phyloP scores from a whole-genome alignment of 768 basidiomycete species.

The Rubroboletus satanas region DNA sequence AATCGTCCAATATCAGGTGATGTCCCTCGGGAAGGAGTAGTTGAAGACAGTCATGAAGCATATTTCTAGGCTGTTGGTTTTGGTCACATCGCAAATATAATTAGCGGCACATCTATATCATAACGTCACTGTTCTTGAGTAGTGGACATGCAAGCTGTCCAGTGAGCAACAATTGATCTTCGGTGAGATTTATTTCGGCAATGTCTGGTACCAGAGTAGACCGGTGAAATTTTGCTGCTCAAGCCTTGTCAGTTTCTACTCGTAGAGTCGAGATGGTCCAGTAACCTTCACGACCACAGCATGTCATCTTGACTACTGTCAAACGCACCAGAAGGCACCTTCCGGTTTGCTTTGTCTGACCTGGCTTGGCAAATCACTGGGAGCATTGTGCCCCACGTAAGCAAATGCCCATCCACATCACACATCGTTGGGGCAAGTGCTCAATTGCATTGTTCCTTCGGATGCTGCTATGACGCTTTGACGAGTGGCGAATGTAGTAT shows the following conservation, averaged over 20 bases:
- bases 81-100: not conserved
- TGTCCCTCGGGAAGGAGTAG: slow-evolving; percentile 20
- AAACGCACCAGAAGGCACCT: not conserved
- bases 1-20: slow-evolving; percentile 11
- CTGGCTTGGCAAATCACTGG: not conserved
- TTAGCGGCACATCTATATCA: not conserved
- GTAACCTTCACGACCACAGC: slow-evolving; percentile 2
- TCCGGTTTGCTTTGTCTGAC: slow-evolving; percentile 2
- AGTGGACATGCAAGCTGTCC: not conserved
- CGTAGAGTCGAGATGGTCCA: not conserved
- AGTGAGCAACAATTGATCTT: not conserved
- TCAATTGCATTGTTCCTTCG: slow-evolving; percentile 20
- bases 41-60: slow-evolving; percentile 38
- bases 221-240: not conserved
- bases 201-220: not conserved
- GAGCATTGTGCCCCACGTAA: slow-evolving; percentile 4
- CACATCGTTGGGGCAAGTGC: slow-evolving; percentile 6
- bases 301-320: slow-evolving; percentile 2
- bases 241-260: not conserved
- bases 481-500: slow-evolving; percentile 25
- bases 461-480: slow-evolving; percentile 20
- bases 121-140: not conserved
- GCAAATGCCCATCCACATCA: slow-evolving; percentile 10
- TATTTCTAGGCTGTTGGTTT: slow-evolving; percentile 2
- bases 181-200: slow-evolving; percentile 7